phyloP scores from a whole-genome alignment of 2,329 filamentous ascomycete species.

The Hymenoscyphus infarciens region DNA sequence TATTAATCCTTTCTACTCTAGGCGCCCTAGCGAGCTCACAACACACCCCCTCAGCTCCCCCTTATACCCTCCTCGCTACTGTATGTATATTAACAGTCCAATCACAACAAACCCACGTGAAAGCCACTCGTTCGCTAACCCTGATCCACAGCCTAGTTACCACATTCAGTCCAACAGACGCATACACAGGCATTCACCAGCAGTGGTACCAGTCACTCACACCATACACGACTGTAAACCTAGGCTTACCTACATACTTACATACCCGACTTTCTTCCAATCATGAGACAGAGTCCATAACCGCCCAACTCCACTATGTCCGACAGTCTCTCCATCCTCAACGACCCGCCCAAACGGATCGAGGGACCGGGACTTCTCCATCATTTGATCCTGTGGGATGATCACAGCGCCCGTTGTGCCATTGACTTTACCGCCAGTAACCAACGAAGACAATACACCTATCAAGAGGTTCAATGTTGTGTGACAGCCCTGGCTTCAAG shows the following conservation, averaged over 20 bases:
- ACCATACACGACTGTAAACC: not conserved
- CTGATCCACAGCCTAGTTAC: constrained; percentile 6
- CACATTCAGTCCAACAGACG: not conserved
- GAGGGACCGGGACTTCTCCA: constrained; percentile 56
- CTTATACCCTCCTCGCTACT: not conserved
- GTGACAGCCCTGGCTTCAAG: constrained; percentile 25
- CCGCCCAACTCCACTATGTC: constrained; percentile 23
- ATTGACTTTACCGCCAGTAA: constrained; percentile 61
- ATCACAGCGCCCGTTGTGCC: constrained; percentile 43
- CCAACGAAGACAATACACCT: constrained; percentile 28
- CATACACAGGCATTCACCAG: not conserved
- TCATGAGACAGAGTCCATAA: constrained; percentile 19
- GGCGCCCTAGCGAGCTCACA: constrained; percentile 2
- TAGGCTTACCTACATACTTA: not conserved
- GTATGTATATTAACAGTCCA: not conserved
- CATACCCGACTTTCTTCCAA: constrained; percentile 1
- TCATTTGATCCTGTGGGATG: constrained; percentile 53
- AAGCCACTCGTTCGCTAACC: constrained; percentile 8
- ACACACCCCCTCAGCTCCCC: not conserved
- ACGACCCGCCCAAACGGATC: constrained; percentile 49
- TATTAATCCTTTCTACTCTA: not conserved
- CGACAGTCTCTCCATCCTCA: constrained; percentile 50
- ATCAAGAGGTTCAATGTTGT: constrained; percentile 42
- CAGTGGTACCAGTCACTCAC: not conserved
- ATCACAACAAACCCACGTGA: constrained; percentile 6